Evolutionary conservation across 768 basidiomycete species (phyloP).

Genomic region (Boletus reticulatus): DNA sequence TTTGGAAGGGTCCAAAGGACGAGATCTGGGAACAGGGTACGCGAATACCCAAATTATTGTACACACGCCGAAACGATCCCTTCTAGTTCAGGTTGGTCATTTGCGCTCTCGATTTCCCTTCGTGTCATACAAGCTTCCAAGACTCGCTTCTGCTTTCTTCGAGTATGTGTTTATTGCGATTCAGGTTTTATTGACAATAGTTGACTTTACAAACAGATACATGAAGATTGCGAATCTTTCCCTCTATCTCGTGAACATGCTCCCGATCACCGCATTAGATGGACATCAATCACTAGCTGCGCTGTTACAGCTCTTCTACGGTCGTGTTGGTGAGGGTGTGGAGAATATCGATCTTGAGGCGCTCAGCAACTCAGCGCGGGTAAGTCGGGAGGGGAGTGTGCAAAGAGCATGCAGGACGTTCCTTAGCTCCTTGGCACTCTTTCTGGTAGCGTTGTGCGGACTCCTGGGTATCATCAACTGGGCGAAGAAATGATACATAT

Average conservation of each 20-base stretch:
- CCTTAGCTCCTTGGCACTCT: constrained; percentile 19
- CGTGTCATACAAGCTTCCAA: constrained; percentile 25
- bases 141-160: constrained; percentile 39
- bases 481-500: constrained; percentile 15
- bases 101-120: constrained; percentile 38
- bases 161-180: constrained; percentile 43
- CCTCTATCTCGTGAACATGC: constrained; percentile 77
- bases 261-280: constrained; percentile 72
- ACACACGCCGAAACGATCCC: background rate
- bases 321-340: background rate
- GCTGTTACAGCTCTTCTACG: constrained; percentile 24
- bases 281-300: constrained; percentile 57
- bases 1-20: constrained; percentile 70
- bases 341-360: constrained; percentile 23
- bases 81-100: constrained; percentile 50
- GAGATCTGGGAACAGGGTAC: constrained; percentile 70
- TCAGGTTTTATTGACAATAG: background rate
- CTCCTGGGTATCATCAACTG: constrained; percentile 19
- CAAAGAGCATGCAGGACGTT: constrained; percentile 15
- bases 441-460: constrained; percentile 21
- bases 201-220: constrained; percentile 43
- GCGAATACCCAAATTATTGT: constrained; percentile 9
- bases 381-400: constrained; percentile 4
- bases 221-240: constrained; percentile 67
- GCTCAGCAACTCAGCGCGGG: constrained; percentile 1